Base-by-base conservation (phyloP, 169 alveolate species). In the Eimeria acervulina region DNA sequence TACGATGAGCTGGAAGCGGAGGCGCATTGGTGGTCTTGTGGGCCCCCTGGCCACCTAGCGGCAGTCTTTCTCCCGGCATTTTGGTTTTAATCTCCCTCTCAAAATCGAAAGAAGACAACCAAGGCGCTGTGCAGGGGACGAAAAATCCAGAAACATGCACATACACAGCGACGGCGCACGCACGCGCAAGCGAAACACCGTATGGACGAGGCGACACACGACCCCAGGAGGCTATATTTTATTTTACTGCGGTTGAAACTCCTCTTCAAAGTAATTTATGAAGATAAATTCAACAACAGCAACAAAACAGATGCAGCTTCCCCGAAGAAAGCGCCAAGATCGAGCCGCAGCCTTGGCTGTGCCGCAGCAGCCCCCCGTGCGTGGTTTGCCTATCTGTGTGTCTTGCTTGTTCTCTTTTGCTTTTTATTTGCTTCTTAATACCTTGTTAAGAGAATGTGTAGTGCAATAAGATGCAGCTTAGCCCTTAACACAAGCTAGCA, bases 1-100 rank as follows among this genome's bases (percentile, higher is more conserved):
- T 51, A 83, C 72, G 91, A 51, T 83, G 91, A 33, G 91, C 76
- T 44, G 72, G 91, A 83, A 83, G 74, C 12, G 91, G 91, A 40
- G 88, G 88, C 21, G 66, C 88, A 63, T 44, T 44, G 88, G 26
- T 44, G 88, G 12, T 40, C 63, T 63, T 78, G 88, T 23, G 88
- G 88, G 88, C 88, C 63, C 88, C 88, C 40, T 21, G 61, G 40
- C 66, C 88, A 12, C 66, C n/a, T 6, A 12, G 40, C 61, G 88
- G 88, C 38, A 78, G 33, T 42, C n/a, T 40, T 4, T 78, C 88
- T 44, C 23, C 2, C 3, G 88, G 88, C 88, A 78, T 78, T 78
- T 78, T 38, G 63, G 88, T 23, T 44, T 28, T 13, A 19, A 78
- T 42, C 59, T 40, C 26, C 66, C n/a, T 40, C 66, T 23, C 23